Evolutionary conservation across 495 filamentous ascomycete species (phyloP).

Genomic region (Aspergillus baeticus): DNA sequence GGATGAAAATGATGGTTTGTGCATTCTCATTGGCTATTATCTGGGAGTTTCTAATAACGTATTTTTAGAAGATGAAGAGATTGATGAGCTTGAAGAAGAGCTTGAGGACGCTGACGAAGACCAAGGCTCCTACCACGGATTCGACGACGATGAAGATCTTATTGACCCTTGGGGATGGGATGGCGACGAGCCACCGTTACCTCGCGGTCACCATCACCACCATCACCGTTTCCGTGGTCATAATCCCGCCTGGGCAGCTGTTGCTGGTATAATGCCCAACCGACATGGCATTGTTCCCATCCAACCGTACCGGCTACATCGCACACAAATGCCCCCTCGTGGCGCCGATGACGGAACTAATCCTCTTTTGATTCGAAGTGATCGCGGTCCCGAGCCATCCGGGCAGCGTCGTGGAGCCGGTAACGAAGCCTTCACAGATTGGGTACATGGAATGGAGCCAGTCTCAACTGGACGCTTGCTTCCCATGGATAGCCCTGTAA

Average conservation of each 20-base stretch:
- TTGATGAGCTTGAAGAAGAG: conserved; percentile 49
- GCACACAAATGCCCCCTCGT: conserved; percentile 47
- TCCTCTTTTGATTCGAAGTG: conserved; percentile 61
- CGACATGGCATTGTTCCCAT: conserved; percentile 45
- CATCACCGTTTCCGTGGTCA: conserved; percentile 44
- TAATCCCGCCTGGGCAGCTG: conserved; percentile 42
- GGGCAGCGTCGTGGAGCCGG: conserved; percentile 31
- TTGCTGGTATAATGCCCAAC: conserved; percentile 45
- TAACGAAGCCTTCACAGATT: conserved; percentile 47
- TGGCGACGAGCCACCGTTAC: conserved; percentile 45
- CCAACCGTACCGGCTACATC: conserved; percentile 54
- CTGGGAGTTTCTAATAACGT: conserved; percentile 12
- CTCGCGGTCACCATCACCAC: conserved; percentile 49
- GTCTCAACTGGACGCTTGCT: conserved; percentile 45
- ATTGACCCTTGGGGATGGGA: conserved; percentile 58
- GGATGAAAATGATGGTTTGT: conserved; percentile 69
- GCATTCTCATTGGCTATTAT: not conserved
- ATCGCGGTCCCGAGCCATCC: conserved; percentile 32
- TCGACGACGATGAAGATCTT: conserved; percentile 53
- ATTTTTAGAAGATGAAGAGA: conserved; percentile 50
- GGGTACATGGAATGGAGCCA: conserved; percentile 56
- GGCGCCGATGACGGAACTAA: conserved; percentile 76
- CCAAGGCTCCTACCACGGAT: conserved; percentile 42
- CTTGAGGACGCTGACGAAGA: conserved; percentile 51
- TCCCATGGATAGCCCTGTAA: conserved; percentile 59